Base-by-base conservation (phyloP, 345 rosid species). In the Eucalyptus tenuipes region DNA sequence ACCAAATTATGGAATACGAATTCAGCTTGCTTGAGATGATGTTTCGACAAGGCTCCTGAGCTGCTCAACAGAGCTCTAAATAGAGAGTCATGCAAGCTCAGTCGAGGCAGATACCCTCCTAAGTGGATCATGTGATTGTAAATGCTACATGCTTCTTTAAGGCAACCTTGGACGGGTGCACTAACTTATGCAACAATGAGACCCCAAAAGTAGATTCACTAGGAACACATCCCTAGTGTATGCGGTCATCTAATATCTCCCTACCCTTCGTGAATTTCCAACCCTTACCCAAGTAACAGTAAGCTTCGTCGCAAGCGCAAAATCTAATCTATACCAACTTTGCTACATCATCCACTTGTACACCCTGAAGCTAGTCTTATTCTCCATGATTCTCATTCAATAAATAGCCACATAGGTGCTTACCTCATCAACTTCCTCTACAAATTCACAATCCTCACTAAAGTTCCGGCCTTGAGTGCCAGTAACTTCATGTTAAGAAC, bases 261-360 rank as follows among this genome's bases (percentile, higher is more conserved):
- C 97, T 90, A 66, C 99, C 96, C 92, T 96, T 96, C 6, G 95
- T 87, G 85, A 91, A 94, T 92, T 96, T 97, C 48, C 95, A 87
- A 90, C 94, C 96, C 91, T 95, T 97, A 13, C 99, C 99, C 93
- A 96, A 87, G 92, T 92, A 94, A 90, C 95, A 33, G 99, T 98
- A 87, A 97, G 90, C 94, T 95, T 96, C 45, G 99, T 95, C 13
- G 99, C 93, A 90, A 97, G 94, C 53, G 95, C 97, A 88, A 97
- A 97, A 94, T 96, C 96, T 87, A 96, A 96, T 55, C 93, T 92
- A 92, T 93, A 94, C 99, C 99, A 96, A 87, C 90, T 94, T 87
- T 94, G 98, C 90, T 94, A 93, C 92, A 93, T 93, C 99, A 96
- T 97, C 99, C 99, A 97, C 93, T 94, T 94, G 91, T 96, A 96